phyloP scores from a whole-genome alignment of 129 eudicot species.

The Calendula officinalis region DNA sequence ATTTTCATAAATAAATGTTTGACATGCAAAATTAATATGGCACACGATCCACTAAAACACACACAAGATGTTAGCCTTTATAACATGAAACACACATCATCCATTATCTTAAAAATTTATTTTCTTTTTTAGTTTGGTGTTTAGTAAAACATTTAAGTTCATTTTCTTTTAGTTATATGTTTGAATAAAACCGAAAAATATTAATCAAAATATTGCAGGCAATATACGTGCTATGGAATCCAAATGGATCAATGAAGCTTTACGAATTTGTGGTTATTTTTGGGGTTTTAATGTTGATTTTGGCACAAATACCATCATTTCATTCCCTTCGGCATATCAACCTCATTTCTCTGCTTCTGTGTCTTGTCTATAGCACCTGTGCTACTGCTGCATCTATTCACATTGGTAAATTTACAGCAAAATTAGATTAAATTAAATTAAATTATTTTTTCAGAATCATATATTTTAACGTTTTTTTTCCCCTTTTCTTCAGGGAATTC shows the following conservation, averaged over 20 bases:
- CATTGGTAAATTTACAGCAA: constrained; percentile 39
- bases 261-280: constrained; percentile 67
- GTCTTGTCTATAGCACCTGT: constrained; percentile 65
- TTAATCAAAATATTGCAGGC: constrained; percentile 41
- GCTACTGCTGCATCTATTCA: constrained; percentile 82
- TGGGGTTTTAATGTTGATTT: constrained; percentile 67
- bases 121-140: no score
- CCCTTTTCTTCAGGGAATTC: constrained; percentile 56
- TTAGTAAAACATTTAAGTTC: no score
- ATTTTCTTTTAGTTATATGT: no score
- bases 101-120: no score
- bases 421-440: background rate
- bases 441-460: background rate
- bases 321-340: constrained; percentile 89
- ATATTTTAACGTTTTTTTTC: background rate
- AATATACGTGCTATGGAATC: constrained; percentile 61
- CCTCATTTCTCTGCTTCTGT: constrained; percentile 63
- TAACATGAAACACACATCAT: no score
- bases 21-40: no score
- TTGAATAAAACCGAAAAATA: background rate
- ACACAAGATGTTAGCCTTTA: no score
- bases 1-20: no score
- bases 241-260: constrained; percentile 72
- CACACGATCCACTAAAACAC: no score
- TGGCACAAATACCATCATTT: constrained; percentile 95